Evolutionary conservation across 2,329 filamentous ascomycete species (phyloP).

Genomic region (Lasiodiplodia citricola): DNA sequence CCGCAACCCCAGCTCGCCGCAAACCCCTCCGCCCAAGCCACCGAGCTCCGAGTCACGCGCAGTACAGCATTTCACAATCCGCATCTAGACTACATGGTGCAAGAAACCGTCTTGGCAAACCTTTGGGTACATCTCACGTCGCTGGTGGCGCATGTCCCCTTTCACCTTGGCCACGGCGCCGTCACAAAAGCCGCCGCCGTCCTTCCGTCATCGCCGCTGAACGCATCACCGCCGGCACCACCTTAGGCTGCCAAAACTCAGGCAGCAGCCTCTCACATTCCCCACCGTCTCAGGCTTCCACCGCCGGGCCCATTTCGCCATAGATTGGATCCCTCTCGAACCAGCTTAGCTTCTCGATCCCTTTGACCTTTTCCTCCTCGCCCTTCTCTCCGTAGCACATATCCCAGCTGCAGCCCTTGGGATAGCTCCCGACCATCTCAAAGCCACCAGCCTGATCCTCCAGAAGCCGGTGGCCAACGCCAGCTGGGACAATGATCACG

Average conservation of each 20-base stretch:
- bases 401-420: slow-evolving; percentile 64
- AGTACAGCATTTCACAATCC: background rate
- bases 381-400: slow-evolving; percentile 71
- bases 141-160: background rate
- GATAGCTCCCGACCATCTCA: slow-evolving; percentile 72
- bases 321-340: slow-evolving; percentile 66
- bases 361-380: slow-evolving; percentile 59
- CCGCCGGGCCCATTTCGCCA: slow-evolving; percentile 59
- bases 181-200: background rate
- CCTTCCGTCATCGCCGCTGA: slow-evolving; percentile 7
- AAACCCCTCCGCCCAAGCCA: slow-evolving; percentile 5
- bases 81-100: too few relatives aligned
- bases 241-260: background rate
- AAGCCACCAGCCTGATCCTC: slow-evolving; percentile 64
- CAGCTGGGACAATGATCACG: slow-evolving; percentile 69
- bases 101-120: background rate
- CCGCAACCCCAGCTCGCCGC: slow-evolving; percentile 11
- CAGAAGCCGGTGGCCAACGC: slow-evolving; percentile 67
- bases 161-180: background rate
- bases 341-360: slow-evolving; percentile 60
- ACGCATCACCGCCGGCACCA: background rate
- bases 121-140: background rate
- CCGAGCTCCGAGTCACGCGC: slow-evolving; percentile 9
- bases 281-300: slow-evolving; percentile 42
- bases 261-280: background rate